Evolutionary conservation across 164 flowering plant species (phyloP), one percentile per base, ranked within the genome.

Genomic region (Nelumbo lutea): DNA sequence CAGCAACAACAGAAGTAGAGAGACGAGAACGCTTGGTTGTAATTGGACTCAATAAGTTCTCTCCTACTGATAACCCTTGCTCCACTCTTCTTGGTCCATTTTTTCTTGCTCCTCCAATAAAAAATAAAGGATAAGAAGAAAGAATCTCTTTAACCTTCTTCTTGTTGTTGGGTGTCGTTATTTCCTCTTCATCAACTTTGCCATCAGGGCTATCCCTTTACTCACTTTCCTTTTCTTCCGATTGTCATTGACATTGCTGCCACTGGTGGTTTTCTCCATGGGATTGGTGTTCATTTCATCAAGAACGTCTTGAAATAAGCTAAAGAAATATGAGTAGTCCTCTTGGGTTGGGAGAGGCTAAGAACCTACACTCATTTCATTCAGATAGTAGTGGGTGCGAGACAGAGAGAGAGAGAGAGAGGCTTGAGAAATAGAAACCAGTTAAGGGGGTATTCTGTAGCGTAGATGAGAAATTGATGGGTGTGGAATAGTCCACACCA

Each of bases 31-130:
- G 79, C 64, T 85, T 80, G 43, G 63, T 81, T 57, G 4, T 77
- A 41, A 47, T 77, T 85, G 5, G 70, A 60, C 0, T 90, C 88
- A 6, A 80, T 58, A 1, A 68, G 50, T 0, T 42, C 62, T 77
- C 27, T 85, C 81, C 61, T 80, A 72, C 7, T 72, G 40, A 1
- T 72, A 27, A 0, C 68, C 73, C 45, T 62, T 56, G 0, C 39
- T 59, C 65, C 59, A 48, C 45, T 81, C 77, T 1, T 69, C 68
- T 11, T 75, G 47, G 0, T 87, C 86, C 1, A 50, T 46, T 53
- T 78, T 79, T 62, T 86, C 89, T 52, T 85, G 81, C 57, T 85
- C 85, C 3, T 85, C 90, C 55, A 83, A 56, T 64, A 87, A 39
- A 3, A 87, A 27, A 27, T 27, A 27, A 27, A 27, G 27, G 7